Evolutionary conservation across 768 basidiomycete genomes (phyloP).

Genomic region (Leccinum boreale): DNA sequence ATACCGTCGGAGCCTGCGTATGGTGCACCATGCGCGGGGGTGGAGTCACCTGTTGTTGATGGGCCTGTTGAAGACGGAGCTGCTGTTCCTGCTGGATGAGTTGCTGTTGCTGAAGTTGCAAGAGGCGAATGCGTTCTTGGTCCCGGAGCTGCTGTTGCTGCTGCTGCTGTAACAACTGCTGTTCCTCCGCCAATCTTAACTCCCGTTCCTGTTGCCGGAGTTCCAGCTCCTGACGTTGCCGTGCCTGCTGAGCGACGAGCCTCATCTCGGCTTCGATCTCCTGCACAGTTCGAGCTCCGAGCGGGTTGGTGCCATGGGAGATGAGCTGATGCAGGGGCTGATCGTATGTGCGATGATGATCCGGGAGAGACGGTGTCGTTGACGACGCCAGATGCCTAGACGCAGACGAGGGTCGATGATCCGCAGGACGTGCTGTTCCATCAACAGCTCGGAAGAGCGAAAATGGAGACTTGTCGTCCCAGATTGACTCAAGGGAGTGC

Average conservation of each 20-base stretch:
- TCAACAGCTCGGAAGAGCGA: conserved; percentile 60
- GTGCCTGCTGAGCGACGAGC: conserved; percentile 49
- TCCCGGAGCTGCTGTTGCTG: conserved; percentile 40
- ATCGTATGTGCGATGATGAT: conserved; percentile 34
- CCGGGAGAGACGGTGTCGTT: conserved; percentile 25
- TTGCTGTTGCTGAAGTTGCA: conserved; percentile 45
- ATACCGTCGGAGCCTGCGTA: conserved; percentile 17
- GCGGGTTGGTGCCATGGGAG: conserved; percentile 33
- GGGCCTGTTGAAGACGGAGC: conserved; percentile 38
- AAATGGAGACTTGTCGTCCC: conserved; percentile 79
- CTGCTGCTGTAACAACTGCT: conserved; percentile 39
- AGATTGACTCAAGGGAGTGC: conserved; percentile 67
- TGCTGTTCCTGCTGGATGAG: conserved; percentile 34
- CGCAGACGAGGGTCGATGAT: conserved; percentile 28
- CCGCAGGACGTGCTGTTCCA: conserved; percentile 42
- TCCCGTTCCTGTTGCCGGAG: conserved; percentile 49
- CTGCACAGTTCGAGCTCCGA: conserved; percentile 60
- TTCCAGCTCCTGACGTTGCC: conserved; percentile 38
- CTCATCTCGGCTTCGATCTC: conserved; percentile 86
- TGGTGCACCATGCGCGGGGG: conserved; percentile 65
- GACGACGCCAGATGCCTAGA: conserved; percentile 22
- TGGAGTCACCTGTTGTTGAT: conserved; percentile 45
- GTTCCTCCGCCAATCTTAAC: conserved; percentile 29
- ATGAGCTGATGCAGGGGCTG: conserved; percentile 36
- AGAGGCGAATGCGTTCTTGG: conserved; percentile 37